Evolutionary conservation across 805 yeast species (phyloP).

Genomic region (Candida corydali): DNA sequence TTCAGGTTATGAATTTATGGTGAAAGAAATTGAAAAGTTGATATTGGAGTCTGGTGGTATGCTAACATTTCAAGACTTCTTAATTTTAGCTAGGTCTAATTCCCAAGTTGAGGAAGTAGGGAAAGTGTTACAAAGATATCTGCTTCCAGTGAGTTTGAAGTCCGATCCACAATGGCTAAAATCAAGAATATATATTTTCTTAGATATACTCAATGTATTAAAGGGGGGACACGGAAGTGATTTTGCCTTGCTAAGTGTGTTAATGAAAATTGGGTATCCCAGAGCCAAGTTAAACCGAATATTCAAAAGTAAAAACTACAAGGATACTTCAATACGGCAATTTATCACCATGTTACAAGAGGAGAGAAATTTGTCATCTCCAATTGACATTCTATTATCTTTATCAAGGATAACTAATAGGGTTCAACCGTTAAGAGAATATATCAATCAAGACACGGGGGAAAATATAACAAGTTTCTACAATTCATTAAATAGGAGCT

Average conservation of each 20-base stretch:
- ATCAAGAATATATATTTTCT: constrained; percentile 38
- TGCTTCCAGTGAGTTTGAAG: constrained; percentile 40
- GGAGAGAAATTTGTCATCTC: constrained; percentile 17
- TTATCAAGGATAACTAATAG: constrained; percentile 25
- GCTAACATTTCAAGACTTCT: constrained; percentile 46
- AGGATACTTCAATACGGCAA: background rate
- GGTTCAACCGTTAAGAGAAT: constrained; percentile 28
- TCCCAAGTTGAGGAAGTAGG: constrained; percentile 39
- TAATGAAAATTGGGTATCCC: constrained; percentile 18
- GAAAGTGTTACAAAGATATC: constrained; percentile 32
- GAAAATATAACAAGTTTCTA: constrained; percentile 17
- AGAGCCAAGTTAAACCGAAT: background rate
- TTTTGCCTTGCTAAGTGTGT: constrained; percentile 25
- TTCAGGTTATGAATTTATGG: constrained; percentile 43
- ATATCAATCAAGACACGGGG: constrained; percentile 14
- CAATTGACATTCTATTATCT: constrained; percentile 25
- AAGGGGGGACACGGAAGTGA: constrained; percentile 28
- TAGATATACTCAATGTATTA: constrained; percentile 47
- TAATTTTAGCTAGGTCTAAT: constrained; percentile 52
- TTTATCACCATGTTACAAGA: constrained; percentile 13
- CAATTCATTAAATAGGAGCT: constrained; percentile 16
- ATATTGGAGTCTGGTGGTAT: constrained; percentile 37
- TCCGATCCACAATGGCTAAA: constrained; percentile 51
- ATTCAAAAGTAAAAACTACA: background rate
- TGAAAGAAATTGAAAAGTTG: constrained; percentile 41